These are phyloP conservation scores for Ceratobasidium sp. DNA, from an alignment of 1,284 basidiomycete genomes.

Conservation along the genomic window DNA sequence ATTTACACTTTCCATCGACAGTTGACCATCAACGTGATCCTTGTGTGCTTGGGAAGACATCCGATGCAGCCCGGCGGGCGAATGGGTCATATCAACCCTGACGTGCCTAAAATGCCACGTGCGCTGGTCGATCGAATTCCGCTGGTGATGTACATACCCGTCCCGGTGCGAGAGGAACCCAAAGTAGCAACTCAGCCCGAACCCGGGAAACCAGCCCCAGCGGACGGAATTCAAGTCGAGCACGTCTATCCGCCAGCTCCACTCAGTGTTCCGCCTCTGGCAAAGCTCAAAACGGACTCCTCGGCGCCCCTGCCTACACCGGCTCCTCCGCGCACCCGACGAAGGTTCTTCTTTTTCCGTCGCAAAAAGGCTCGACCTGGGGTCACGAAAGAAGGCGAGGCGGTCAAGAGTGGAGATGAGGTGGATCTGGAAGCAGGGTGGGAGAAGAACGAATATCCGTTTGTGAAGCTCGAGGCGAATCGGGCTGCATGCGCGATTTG, in stretches of 20 bases:
- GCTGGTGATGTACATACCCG: slow-evolving; percentile 73
- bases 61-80: slow-evolving; percentile 32
- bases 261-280: background rate
- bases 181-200: background rate
- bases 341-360: slow-evolving; percentile 44
- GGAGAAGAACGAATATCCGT: slow-evolving; percentile 63
- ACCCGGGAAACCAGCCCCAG: background rate
- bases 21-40: slow-evolving; percentile 63
- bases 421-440: slow-evolving; percentile 60
- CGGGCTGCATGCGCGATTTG: slow-evolving; percentile 82
- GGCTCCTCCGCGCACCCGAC: slow-evolving; percentile 51
- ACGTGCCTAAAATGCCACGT: slow-evolving; percentile 73
- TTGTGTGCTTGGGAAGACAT: slow-evolving; percentile 76
- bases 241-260: slow-evolving; percentile 41
- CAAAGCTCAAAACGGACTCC: slow-evolving; percentile 57
- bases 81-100: slow-evolving; percentile 67
- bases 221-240: slow-evolving; percentile 52
- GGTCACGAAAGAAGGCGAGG: slow-evolving; percentile 44
- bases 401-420: slow-evolving; percentile 49
- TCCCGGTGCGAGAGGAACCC: slow-evolving; percentile 8
- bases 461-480: slow-evolving; percentile 74
- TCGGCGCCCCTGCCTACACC: slow-evolving; percentile 43
- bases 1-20: background rate
- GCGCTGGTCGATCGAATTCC: slow-evolving; percentile 75
- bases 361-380: slow-evolving; percentile 46